phyloP scores from a whole-genome alignment of 2,329 filamentous ascomycete species.

The Paecilomyces sp. region DNA sequence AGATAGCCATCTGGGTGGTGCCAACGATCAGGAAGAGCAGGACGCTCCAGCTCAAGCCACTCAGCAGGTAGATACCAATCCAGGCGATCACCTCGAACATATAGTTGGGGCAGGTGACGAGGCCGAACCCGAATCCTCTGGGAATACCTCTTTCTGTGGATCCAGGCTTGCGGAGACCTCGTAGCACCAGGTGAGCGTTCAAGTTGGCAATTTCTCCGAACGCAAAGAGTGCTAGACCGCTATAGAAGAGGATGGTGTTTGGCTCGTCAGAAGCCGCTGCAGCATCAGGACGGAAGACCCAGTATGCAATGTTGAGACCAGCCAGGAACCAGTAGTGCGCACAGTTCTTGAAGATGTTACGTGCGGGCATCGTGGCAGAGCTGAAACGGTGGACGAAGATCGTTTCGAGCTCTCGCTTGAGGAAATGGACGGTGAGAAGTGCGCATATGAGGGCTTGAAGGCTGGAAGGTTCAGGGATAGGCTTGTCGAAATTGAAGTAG shows the following conservation, averaged over 20 bases:
- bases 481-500: constrained; percentile 49
- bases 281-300: constrained; percentile 72
- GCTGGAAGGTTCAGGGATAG: constrained; percentile 49
- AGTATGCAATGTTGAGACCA: constrained; percentile 74
- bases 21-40: constrained; percentile 69
- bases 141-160: constrained; percentile 86
- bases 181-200: constrained; percentile 70
- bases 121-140: constrained; percentile 69
- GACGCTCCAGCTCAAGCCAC: constrained; percentile 66
- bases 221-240: constrained; percentile 64
- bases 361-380: constrained; percentile 82
- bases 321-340: constrained; percentile 87
- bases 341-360: constrained; percentile 92
- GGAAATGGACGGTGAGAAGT: constrained; percentile 74
- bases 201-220: constrained; percentile 77
- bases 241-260: constrained; percentile 52
- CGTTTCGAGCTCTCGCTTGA: constrained; percentile 94
- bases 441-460: constrained; percentile 66
- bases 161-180: constrained; percentile 67
- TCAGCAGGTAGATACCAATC: constrained; percentile 73
- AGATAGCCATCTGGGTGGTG: constrained; percentile 70
- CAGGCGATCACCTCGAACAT: constrained; percentile 86
- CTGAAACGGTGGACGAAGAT: constrained; percentile 94
- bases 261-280: constrained; percentile 51
- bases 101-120: constrained; percentile 96